Conservation (phyloP, 2,329 filamentous ascomycete genomes). For the Fusarium nygamai region DNA sequence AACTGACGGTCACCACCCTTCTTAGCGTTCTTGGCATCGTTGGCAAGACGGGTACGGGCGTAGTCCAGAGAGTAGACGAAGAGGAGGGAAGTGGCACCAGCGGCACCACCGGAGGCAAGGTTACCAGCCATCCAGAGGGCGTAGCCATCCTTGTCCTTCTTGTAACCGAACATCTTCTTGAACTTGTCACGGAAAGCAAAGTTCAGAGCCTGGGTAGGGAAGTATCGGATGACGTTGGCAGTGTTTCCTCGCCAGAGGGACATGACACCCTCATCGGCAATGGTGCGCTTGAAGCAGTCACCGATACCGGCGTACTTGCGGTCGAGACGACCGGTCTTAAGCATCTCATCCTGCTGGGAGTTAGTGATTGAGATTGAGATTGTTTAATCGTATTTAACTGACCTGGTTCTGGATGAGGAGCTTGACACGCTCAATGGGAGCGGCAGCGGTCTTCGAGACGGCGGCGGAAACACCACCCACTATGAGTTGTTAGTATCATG, state of each 20-base stretch:
- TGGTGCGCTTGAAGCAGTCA: slow-evolving; percentile 96
- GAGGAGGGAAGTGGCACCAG: slow-evolving; percentile 99
- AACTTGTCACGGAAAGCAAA: slow-evolving; percentile 99
- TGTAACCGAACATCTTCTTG: slow-evolving; percentile 99
- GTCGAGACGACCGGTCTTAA: slow-evolving; percentile 98
- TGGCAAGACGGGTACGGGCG: slow-evolving; percentile 99
- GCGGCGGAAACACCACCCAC: slow-evolving; percentile 99
- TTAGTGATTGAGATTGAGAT: slow-evolving; percentile 43
- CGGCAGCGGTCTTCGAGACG: slow-evolving; percentile 99
- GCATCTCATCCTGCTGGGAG: slow-evolving; percentile 91
- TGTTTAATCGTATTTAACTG: slow-evolving; percentile 54
- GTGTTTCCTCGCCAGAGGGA: slow-evolving; percentile 99
- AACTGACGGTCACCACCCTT: slow-evolving; percentile 98
- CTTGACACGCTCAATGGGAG: slow-evolving; percentile 99
- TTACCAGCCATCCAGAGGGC: slow-evolving; percentile 99
- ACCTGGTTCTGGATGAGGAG: slow-evolving; percentile 99
- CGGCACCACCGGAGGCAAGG: slow-evolving; percentile 98
- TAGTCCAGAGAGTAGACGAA: slow-evolving; percentile 99
- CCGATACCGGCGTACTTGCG: slow-evolving; percentile 92
- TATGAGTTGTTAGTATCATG: slow-evolving; percentile 51
- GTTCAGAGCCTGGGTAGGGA: slow-evolving; percentile 99
- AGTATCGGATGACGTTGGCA: slow-evolving; percentile 99
- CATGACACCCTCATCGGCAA: slow-evolving; percentile 89
- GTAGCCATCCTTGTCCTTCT: slow-evolving; percentile 99
- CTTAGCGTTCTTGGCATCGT: slow-evolving; percentile 99